A percentile compares a stretch with the other conserved stretches of the same genome.
These are phyloP conservation scores for Phylloporus arenicola DNA, from an alignment of 768 basidiomycete genomes.

Conservation along the genomic window DNA sequence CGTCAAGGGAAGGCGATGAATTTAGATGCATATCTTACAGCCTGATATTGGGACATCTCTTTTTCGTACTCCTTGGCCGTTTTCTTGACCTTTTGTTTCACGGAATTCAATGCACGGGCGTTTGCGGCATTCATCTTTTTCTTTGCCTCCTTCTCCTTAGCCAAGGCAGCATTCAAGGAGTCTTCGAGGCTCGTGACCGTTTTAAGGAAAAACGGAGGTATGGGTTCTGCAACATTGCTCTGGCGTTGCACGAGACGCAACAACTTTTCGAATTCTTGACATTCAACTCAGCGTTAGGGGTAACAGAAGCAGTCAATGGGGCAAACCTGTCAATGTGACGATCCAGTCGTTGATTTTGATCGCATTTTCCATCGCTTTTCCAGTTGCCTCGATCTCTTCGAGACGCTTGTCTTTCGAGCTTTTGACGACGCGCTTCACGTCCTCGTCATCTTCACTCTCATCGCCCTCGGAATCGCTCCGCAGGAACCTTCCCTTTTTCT, in stretches of 20 bases:
- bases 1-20: background rate
- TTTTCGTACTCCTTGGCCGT: constrained; percentile 81
- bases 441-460: constrained; percentile 64
- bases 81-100: constrained; percentile 98
- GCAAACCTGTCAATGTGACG: constrained; percentile 78
- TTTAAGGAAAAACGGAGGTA: constrained; percentile 82
- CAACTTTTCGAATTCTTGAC: constrained; percentile 94
- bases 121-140: constrained; percentile 97
- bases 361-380: constrained; percentile 89
- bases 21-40: constrained; percentile 41
- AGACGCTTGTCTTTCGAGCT: constrained; percentile 89
- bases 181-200: constrained; percentile 70
- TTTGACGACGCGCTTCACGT: constrained; percentile 61
- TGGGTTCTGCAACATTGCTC: constrained; percentile 77
- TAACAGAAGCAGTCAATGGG: background rate
- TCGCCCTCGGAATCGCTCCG: constrained; percentile 44
- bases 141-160: constrained; percentile 85
- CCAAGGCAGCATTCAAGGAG: constrained; percentile 63
- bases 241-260: constrained; percentile 84
- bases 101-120: constrained; percentile 90
- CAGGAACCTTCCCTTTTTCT: constrained; percentile 40
- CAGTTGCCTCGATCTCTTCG: constrained; percentile 92
- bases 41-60: constrained; percentile 73
- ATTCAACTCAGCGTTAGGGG: constrained; percentile 4
- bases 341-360: constrained; percentile 97